phyloP scores from a whole-genome alignment of 768 basidiomycete species.

The Imleria badia region DNA sequence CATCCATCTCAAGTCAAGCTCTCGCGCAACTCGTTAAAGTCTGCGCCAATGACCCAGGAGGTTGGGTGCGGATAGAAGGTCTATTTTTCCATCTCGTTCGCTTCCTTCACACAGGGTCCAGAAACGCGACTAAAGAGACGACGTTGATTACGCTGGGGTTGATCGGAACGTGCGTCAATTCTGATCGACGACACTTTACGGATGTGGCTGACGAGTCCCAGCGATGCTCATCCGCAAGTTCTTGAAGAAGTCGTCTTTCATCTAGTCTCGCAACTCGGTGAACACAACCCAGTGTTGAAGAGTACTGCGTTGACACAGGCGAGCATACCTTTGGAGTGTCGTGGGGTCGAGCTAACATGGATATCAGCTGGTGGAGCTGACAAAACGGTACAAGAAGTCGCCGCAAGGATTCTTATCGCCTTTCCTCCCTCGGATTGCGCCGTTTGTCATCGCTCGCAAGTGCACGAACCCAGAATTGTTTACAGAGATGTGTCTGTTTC shows the following conservation, averaged over 20 bases:
- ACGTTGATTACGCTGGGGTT: slow-evolving; percentile 58
- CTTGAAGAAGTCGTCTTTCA: slow-evolving; percentile 60
- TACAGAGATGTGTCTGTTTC: slow-evolving; percentile 65
- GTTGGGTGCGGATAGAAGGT: slow-evolving; percentile 36
- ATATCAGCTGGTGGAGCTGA: slow-evolving; percentile 55
- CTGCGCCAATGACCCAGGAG: slow-evolving; percentile 37
- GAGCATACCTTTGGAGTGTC: slow-evolving; percentile 9
- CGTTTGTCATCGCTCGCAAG: slow-evolving; percentile 60
- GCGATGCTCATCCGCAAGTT: slow-evolving; percentile 49
- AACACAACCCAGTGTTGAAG: slow-evolving; percentile 66
- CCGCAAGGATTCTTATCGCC: slow-evolving; percentile 70
- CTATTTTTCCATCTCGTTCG: slow-evolving; percentile 49
- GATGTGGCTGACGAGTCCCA: slow-evolving; percentile 26
- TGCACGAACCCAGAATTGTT: slow-evolving; percentile 59
- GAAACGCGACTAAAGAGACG: slow-evolving; percentile 58
- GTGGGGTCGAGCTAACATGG: slow-evolving; percentile 2
- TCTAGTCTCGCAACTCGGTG: slow-evolving; percentile 65
- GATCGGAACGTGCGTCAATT: slow-evolving; percentile 43
- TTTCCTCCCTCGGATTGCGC: slow-evolving; percentile 64
- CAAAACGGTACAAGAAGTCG: slow-evolving; percentile 56
- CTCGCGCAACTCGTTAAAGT: slow-evolving; percentile 47
- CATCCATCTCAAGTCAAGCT: slow-evolving; percentile 36
- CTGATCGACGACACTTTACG: not conserved
- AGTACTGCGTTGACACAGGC: slow-evolving; percentile 71
- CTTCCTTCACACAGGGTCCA: slow-evolving; percentile 43